phyloP scores from a whole-genome alignment of 169 alveolate genomes.

The Babesia bovis region DNA sequence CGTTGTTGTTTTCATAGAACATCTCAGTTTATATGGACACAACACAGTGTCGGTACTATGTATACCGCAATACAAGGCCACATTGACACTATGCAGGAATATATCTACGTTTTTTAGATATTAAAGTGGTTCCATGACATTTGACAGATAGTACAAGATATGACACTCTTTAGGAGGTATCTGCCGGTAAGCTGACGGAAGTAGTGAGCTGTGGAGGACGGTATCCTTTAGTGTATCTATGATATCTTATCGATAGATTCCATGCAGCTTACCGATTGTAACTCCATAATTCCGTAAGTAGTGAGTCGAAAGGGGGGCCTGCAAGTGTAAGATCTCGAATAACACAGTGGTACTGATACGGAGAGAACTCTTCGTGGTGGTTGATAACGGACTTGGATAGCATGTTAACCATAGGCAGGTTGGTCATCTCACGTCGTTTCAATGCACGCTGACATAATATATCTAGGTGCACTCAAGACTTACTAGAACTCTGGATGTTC shows the following conservation, averaged over 20 bases:
- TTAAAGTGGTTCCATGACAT: too few species aligned
- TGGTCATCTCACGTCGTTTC: constrained; percentile 30
- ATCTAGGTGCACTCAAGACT: neutral
- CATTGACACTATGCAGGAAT: too few species aligned
- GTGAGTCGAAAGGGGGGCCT: constrained; percentile 30
- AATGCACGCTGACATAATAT: constrained; percentile 3
- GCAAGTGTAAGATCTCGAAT: constrained; percentile 55
- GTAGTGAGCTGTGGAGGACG: neutral
- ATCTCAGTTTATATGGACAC: too few species aligned
- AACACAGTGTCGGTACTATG: too few species aligned
- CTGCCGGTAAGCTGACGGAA: too few species aligned
- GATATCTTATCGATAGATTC: neutral
- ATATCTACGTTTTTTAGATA: too few species aligned
- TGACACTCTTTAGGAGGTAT: too few species aligned
- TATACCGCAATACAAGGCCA: too few species aligned
- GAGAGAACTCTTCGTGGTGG: constrained; percentile 62
- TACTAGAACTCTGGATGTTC: constrained; percentile 75
- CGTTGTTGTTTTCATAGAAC: too few species aligned
- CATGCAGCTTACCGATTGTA: constrained; percentile 28
- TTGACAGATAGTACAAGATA: too few species aligned
- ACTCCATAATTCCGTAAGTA: constrained; percentile 32
- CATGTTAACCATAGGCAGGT: constrained; percentile 64
- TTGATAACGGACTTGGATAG: constrained; percentile 61
- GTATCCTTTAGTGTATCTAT: constrained; percentile 44
- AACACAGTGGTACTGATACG: constrained; percentile 69